These are phyloP conservation scores for Chrysoporthe deuterocubensis DNA, from an alignment of 2,329 filamentous ascomycete genomes.

Conservation along the genomic window DNA sequence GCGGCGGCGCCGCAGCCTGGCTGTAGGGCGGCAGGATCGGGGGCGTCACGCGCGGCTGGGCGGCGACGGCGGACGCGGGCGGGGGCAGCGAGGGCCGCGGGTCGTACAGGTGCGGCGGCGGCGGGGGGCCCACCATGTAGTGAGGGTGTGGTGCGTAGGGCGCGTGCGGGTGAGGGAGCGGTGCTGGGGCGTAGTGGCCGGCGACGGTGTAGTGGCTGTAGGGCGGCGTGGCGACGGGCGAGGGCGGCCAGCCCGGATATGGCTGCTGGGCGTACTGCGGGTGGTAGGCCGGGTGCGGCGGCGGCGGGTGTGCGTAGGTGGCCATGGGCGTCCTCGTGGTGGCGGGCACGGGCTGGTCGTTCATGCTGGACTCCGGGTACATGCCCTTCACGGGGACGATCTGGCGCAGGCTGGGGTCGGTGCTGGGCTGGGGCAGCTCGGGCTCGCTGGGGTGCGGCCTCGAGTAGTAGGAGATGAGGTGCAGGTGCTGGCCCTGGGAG, in stretches of 20 bases:
- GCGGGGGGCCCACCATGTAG: constrained; percentile 37
- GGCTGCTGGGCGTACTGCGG: constrained; percentile 48
- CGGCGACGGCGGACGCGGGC: constrained; percentile 22
- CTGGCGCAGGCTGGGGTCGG: constrained; percentile 76
- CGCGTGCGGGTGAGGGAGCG: constrained; percentile 31
- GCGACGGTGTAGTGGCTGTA: constrained; percentile 50
- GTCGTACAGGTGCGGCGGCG: constrained; percentile 32
- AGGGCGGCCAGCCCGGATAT: constrained; percentile 58
- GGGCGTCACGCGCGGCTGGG: constrained; percentile 27
- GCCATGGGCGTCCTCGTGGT: constrained; percentile 75
- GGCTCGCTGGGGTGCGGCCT: constrained; percentile 74
- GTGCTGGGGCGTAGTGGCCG: constrained; percentile 33
- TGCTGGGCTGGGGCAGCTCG: constrained; percentile 79
- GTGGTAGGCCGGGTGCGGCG: constrained; percentile 38
- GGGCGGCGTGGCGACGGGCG: constrained; percentile 58
- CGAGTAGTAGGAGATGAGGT: constrained; percentile 96
- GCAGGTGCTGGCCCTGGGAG: constrained; percentile 82
- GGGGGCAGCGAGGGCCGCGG: constrained; percentile 34
- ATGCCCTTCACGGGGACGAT: constrained; percentile 91
- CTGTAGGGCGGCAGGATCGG: constrained; percentile 26
- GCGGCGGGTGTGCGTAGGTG: constrained; percentile 33
- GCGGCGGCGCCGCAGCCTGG: background rate
- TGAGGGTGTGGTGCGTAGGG: constrained; percentile 39
- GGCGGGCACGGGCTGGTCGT: constrained; percentile 79
- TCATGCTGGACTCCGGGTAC: constrained; percentile 95